Base-by-base conservation (phyloP, 2,329 filamentous ascomycete species). In the Xylariaceae sp. region DNA sequence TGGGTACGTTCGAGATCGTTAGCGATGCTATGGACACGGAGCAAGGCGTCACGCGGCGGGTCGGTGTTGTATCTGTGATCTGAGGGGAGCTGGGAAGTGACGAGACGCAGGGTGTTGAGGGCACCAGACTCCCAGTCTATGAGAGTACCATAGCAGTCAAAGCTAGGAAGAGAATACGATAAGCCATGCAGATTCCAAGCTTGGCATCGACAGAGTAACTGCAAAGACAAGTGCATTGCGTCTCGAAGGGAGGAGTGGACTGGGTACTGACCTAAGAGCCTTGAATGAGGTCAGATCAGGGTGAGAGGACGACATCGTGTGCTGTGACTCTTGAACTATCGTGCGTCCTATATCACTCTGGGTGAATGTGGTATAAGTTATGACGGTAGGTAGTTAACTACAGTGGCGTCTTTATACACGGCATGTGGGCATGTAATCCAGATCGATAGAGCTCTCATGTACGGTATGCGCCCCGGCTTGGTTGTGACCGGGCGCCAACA, bases 111-210 rank as follows among this genome's bases (percentile, higher is more conserved):
- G 3, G 74, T 70, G 2, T 62, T 50, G 38, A 74, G 62, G 42
- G 88, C 74, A 44, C 84, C 84, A n/a, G 67, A 60, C 60, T 89
- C 83, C 85, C 84, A 89, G 68, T 90, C 84, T 45, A 90, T 78
- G 3, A 90, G 73, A 0, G 87, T 91, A 61, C 86, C 85, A 62
- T 87, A 90, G 67, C 85, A 81, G 64, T 91, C 86, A 64, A 90
- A 89, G 54, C 79, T 81, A 26, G 11, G 30, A 7, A 2, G n/a
- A 4, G 26, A 26, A 17, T 28, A 16, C 9, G 3, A 11, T 3
- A 29, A 8, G n/a, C n/a, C n/a, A 12, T 38, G 24, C 15, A 7
- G 17, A 29, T 17, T 3, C 30, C 11, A 8, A 24, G 24, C 24
- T 17, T 34, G 32, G 9, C 9, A 9, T 12, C 4, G 9, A 41